Evolutionary conservation across 2,329 filamentous ascomycete genomes (phyloP).

Genomic region (Bisporella sp.): DNA sequence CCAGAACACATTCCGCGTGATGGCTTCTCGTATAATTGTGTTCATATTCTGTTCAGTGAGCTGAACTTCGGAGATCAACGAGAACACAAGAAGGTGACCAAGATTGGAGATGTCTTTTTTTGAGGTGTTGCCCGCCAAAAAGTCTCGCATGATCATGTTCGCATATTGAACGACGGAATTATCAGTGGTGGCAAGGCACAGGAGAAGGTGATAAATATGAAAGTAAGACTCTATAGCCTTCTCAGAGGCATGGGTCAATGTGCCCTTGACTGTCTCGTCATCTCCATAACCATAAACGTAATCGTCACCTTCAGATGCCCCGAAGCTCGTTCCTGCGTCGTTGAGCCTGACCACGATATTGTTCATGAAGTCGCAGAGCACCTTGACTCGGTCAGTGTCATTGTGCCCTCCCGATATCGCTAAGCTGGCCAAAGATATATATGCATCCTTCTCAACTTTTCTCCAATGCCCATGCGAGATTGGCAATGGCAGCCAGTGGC

Average conservation of each 20-base stretch:
- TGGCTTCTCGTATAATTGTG: slow-evolving; percentile 40
- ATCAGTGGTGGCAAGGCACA: slow-evolving; percentile 38
- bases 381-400: slow-evolving; percentile 20
- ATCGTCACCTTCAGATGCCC: slow-evolving; percentile 3
- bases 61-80: slow-evolving; percentile 37
- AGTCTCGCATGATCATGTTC: slow-evolving; percentile 33
- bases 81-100: slow-evolving; percentile 39
- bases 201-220: slow-evolving; percentile 42
- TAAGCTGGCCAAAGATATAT: slow-evolving; percentile 17
- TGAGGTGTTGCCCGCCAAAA: slow-evolving; percentile 32
- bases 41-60: slow-evolving; percentile 34
- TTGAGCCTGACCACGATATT: slow-evolving; percentile 43
- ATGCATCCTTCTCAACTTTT: slow-evolving; percentile 25
- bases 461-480: slow-evolving; percentile 39
- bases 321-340: slow-evolving; percentile 17
- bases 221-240: slow-evolving; percentile 48
- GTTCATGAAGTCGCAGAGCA: slow-evolving; percentile 43
- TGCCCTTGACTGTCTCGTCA: slow-evolving; percentile 27
- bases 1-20: slow-evolving; percentile 45
- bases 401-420: neutral
- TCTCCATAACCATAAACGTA: neutral
- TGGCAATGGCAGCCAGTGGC: slow-evolving; percentile 16
- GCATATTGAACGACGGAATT: slow-evolving; percentile 30
- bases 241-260: slow-evolving; percentile 40
- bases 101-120: slow-evolving; percentile 40